Percentiles rank a stretch among this genome's conserved stretches.
Conservation (phyloP, 352 stramenopile species). For the Globisporangium rhizosaccharum region DNA sequence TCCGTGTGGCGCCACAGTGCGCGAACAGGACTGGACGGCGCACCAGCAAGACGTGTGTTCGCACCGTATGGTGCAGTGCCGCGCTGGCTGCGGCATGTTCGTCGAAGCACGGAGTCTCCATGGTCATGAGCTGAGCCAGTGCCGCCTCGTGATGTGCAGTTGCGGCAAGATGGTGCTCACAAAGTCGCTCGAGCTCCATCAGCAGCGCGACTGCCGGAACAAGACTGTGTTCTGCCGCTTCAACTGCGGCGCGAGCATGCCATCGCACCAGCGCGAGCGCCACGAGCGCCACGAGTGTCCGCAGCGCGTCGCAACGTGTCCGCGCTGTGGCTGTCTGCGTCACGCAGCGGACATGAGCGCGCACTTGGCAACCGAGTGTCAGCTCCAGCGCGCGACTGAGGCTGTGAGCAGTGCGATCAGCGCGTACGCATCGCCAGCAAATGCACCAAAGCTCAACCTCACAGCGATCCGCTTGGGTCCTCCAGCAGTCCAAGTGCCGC, state of each 20-base stretch:
- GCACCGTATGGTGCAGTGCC: constrained; percentile 40
- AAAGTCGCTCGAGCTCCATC: constrained; percentile 42
- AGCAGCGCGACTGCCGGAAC: constrained; percentile 42
- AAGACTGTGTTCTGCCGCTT: constrained; percentile 38
- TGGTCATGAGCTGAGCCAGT: constrained; percentile 65
- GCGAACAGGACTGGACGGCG: constrained; percentile 18
- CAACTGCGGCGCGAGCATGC: constrained; percentile 27
- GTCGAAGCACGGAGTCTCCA: constrained; percentile 47
- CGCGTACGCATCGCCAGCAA: constrained; percentile 16
- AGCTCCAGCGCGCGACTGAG: constrained; percentile 22
- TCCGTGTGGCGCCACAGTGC: constrained; percentile 34
- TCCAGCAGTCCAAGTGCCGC: background rate
- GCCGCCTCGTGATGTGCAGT: constrained; percentile 51
- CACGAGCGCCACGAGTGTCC: constrained; percentile 55
- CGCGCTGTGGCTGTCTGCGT: constrained; percentile 26
- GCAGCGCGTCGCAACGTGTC: constrained; percentile 30
- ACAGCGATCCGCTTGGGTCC: constrained; percentile 12
- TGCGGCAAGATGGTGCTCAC: constrained; percentile 68
- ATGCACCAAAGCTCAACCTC: constrained; percentile 14
- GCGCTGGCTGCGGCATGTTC: constrained; percentile 41
- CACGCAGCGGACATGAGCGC: constrained; percentile 37
- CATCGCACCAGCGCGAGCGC: constrained; percentile 27
- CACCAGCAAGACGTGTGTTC: constrained; percentile 32
- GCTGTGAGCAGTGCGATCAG: constrained; percentile 20
- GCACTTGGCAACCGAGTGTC: constrained; percentile 38